Evolutionary conservation across 768 basidiomycete species (phyloP), one percentile per base, ranked within the genome.

Genomic region (Russula compacta): DNA sequence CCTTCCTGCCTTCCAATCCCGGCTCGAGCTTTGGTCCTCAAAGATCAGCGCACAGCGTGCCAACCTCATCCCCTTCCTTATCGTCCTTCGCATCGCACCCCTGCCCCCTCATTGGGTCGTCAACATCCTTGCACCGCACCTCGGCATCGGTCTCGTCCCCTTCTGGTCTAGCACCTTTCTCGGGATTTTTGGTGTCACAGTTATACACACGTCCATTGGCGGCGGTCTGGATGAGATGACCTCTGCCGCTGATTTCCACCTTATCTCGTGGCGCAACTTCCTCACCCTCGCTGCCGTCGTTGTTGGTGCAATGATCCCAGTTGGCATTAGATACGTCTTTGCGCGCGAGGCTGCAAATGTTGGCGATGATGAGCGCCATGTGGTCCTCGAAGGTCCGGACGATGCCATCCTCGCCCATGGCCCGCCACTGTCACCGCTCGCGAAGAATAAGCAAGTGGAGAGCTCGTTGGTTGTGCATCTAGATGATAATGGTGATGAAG

Each of bases 41-140:
- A 92, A 87, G 75, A 87, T 98, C 48, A 77, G 78, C 63, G 79
- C 81, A 3, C 89, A 92, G 73, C 86, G 83, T 63, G 85, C 85
- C 67, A 93, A 94, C 74, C 78, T 97, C 68, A 81, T 97, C 47
- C 90, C 90, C 12, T 98, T 95, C 73, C 83, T 98, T 66, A 89
- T 98, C 71, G 84, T 98, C n/a, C 77, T 98, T 47, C 86, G 94
- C 59, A 95, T 98, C 61, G 89, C 93, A 1, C 95, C 95, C 0
- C 79, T 97, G 19, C 95, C 95, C 35, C 95, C 95, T 6, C 95
- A 97, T 68, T 98, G 95, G 95, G 88, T 97, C 38, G 85, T 95
- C 65, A 98, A 98, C 70, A 79, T 97, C 60, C 76, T 97, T 9
- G 90, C 89, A 64, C 95, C 95, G 0, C 95, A 98, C 68, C 82